phyloP scores from a whole-genome alignment of 2,329 filamentous ascomycete genomes.

The Neonectria punicea region DNA sequence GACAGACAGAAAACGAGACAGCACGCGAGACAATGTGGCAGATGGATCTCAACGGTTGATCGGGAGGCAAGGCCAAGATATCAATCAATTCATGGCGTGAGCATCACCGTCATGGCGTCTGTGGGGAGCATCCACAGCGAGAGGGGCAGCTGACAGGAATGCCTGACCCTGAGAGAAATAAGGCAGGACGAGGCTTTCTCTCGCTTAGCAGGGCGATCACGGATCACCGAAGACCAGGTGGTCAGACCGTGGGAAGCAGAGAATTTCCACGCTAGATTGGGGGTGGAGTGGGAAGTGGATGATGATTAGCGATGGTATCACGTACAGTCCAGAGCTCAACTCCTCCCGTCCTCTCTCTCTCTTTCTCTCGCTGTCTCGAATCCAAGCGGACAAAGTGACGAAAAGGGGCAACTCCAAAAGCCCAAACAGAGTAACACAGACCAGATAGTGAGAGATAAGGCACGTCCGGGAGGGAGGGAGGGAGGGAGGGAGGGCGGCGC shows the following conservation, averaged over 20 bases:
- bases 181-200: neutral
- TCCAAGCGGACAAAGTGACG: neutral
- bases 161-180: neutral
- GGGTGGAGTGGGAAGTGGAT: neutral
- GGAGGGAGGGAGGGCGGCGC: neutral
- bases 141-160: neutral
- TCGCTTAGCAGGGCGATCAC: neutral
- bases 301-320: neutral
- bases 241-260: neutral
- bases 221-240: neutral
- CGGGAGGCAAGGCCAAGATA: neutral
- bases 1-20: no score
- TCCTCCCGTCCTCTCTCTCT: neutral
- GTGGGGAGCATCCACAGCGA: neutral
- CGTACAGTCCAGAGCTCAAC: neutral
- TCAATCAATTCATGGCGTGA: neutral
- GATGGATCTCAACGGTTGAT: neutral
- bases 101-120: neutral
- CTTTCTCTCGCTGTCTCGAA: no score
- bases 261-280: neutral
- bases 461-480: neutral
- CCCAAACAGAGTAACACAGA: neutral
- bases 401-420: neutral
- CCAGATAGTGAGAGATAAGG: neutral
- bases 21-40: neutral